phyloP scores from a whole-genome alignment of 176 grass and related monocot genomes.

The Triticum monococcum region DNA sequence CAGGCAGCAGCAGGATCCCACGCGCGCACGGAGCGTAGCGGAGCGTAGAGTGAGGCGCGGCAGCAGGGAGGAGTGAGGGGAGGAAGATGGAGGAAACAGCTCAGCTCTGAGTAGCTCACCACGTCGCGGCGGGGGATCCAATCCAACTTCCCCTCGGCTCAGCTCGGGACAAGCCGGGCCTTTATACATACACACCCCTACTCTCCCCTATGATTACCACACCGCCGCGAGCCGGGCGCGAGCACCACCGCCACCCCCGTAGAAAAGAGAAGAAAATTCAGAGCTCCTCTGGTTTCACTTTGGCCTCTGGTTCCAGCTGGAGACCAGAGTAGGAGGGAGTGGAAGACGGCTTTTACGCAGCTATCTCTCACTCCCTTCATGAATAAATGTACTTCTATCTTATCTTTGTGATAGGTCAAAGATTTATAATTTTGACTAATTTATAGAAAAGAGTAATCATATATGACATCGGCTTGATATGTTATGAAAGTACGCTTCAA shows the following conservation, averaged over 20 bases:
- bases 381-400: no score
- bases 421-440: no score
- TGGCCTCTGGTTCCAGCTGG: slow-evolving; percentile 29
- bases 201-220: slow-evolving; percentile 30
- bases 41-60: neutral
- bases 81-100: neutral
- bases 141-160: neutral
- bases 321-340: neutral
- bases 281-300: neutral
- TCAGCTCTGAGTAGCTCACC: neutral
- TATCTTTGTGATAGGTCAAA: no score
- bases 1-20: slow-evolving; percentile 8
- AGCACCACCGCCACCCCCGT: neutral
- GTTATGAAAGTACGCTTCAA: no score
- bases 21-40: neutral
- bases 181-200: slow-evolving; percentile 24
- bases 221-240: neutral
- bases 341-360: slow-evolving; percentile 23
- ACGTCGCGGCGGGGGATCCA: slow-evolving; percentile 25
- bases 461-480: no score
- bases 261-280: neutral
- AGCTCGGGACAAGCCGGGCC: slow-evolving; percentile 31
- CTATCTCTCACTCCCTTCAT: neutral
- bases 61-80: neutral
- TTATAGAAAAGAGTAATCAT: no score